Evolutionary conservation across 2,329 filamentous ascomycete genomes (phyloP), one percentile per base, ranked within the genome.

Genomic region (Colletotrichum magnum): DNA sequence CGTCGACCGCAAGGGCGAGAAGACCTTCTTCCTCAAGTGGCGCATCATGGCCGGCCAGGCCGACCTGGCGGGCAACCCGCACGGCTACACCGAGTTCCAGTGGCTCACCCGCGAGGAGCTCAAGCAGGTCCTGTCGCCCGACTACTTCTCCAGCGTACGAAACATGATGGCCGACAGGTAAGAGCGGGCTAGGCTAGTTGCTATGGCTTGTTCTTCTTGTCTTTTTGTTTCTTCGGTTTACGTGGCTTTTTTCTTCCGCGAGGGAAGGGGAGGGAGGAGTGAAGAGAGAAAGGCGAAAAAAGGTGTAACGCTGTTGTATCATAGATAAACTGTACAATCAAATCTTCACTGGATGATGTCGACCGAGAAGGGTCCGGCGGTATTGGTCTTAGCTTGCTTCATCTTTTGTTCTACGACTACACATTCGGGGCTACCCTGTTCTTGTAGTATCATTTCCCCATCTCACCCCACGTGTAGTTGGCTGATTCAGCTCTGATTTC

Each of bases 21-120:
- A 97, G 87, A 91, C 91, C 2, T 99, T 99, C 82, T 98, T 97
- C 87, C 89, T 98, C 86, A 98, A 98, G 86, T 93, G 90, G 58
- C 90, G 96, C 72, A 98, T 99, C 80, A 94, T 98, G 93, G 94
- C 95, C 41, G 96, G 96, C n/a, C 96, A 98, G 83, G 94, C 92
- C 36, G 89, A 97, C 79, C 81, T 98, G 60, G 84, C 85, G 71
- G 86, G 85, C 68, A 97, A 96, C 82, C 83, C 85, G 70, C 87
- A 93, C 65, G 93, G 92, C 6, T 85, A 96, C 62, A 86, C 87
- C 62, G 94, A 98, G 79, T 99, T 96, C 84, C 90, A 93, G 83
- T 99, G 96, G 96, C 82, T 98, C 76, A 92, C 93, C 26, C 95
- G 92, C 80, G 94, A 97, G 71, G 96, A 99, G 87, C 87, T 98